Base-by-base conservation (phyloP, 805 yeast species). In the Wickerhamomyces kurtzmanii region DNA sequence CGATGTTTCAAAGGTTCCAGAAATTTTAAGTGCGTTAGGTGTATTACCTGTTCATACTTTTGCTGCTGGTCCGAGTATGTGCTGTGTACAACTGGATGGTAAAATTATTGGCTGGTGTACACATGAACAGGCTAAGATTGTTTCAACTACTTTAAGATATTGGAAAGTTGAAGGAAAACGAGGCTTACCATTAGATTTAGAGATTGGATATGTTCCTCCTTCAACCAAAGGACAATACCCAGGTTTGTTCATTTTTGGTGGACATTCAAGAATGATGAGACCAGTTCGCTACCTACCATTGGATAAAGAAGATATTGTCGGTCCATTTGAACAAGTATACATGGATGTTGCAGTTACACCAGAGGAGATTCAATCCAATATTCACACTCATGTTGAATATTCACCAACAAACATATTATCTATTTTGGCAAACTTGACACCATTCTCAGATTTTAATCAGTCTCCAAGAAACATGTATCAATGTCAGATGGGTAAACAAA, bases 401-500 rank as follows among this genome's bases (percentile, higher is more conserved):
- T 68, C 93, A 3, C 97, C 98, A 45, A 91, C 97, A 3, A 86
- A 91, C 56, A 85, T 91, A 28, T 63, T 91, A 43, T 86, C 96
- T 14, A 89, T 91, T 41, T 67, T 91, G 55, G 98, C 97, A 39
- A 91, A 91, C 59, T 68, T 91, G 65, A 91, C 98, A 2, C 98
- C 98, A 41, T 91, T 85, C 55, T 87, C 97, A 2, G 98, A 91
- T 57, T 91, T 91, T 65, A 91, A 91, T 59, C 98, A 91, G 65
- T 87, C 96, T 16, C 98, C 98, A 49, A 82, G 98, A 75, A 91
- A 91, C 56, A 91, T 91, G 97, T 91, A 91, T 57, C 98, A 91
- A 65, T 91, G 98, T 62, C 98, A 91, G 69, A 91, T 91, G 98
- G 97, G 96, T 74, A 91, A 91, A 63, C 98, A 91, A 65, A 89